Evolutionary conservation across 768 basidiomycete species (phyloP).

Genomic region (Bullera alba): DNA sequence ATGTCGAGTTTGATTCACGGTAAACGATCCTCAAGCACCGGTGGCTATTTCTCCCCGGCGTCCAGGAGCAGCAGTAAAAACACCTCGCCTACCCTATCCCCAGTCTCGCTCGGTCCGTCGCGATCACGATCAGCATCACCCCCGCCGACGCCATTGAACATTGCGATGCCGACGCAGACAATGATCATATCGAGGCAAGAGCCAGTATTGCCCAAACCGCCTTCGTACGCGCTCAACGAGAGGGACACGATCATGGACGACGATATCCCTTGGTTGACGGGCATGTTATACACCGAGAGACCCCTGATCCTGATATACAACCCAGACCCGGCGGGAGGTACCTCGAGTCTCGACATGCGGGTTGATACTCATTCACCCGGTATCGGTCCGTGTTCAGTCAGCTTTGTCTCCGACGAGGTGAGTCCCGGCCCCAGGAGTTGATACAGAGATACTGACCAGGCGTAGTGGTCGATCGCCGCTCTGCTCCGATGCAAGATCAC

Average conservation of each 20-base stretch:
- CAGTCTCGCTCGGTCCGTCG: neutral
- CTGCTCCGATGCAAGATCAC: slow-evolving; percentile 13
- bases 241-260: neutral
- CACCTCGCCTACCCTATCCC: slow-evolving; percentile 11
- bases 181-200: slow-evolving; percentile 18
- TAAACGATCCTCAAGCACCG: neutral
- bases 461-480: slow-evolving; percentile 24
- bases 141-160: neutral
- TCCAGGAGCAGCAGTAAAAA: neutral
- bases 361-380: slow-evolving; percentile 9
- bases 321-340: slow-evolving; percentile 12
- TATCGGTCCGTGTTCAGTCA: slow-evolving; percentile 11
- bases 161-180: neutral
- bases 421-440: neutral
- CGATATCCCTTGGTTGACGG: slow-evolving; percentile 16
- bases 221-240: slow-evolving; percentile 9
- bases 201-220: slow-evolving; percentile 9
- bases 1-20: slow-evolving; percentile 5
- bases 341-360: slow-evolving; percentile 19
- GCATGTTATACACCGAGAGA: slow-evolving; percentile 4
- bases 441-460: slow-evolving; percentile 2
- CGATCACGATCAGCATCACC: neutral
- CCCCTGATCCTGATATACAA: slow-evolving; percentile 16
- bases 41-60: no score
- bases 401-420: slow-evolving; percentile 20